phyloP scores from a whole-genome alignment of 306 rosid genomes.

The Prunus campanulata region DNA sequence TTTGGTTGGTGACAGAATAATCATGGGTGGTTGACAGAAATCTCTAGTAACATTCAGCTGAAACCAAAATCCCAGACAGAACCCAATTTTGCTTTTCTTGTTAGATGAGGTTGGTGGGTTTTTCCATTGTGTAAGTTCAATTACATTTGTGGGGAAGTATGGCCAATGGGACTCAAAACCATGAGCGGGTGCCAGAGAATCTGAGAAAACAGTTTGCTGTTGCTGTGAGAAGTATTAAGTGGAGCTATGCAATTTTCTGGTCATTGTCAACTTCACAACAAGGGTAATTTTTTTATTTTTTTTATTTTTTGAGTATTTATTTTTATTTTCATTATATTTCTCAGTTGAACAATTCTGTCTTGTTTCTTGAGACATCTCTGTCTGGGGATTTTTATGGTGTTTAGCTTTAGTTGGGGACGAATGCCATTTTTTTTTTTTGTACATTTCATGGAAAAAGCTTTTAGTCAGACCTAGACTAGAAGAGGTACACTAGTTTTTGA shows the following conservation, averaged over 20 bases:
- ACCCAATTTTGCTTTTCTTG: not conserved
- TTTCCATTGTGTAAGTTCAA: not conserved
- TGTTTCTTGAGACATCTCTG: not conserved
- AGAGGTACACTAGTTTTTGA: not conserved
- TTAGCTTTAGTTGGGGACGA: not conserved
- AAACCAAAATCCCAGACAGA: slow-evolving; percentile 6
- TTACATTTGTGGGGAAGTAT: slow-evolving; percentile 21
- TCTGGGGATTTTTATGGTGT: not conserved
- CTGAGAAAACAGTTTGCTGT: slow-evolving; percentile 67
- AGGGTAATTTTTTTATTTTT: slow-evolving; percentile 51
- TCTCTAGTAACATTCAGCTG: not conserved
- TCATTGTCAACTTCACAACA: slow-evolving; percentile 54
- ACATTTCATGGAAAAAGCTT: not conserved
- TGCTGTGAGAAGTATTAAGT: slow-evolving; percentile 75
- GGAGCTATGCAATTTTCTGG: slow-evolving; percentile 97
- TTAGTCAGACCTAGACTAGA: not conserved
- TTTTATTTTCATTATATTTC: not conserved
- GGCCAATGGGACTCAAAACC: slow-evolving; percentile 44
- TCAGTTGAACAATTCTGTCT: not conserved
- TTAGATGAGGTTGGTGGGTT: not conserved
- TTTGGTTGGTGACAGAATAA: not conserved
- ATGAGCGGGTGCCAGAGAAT: slow-evolving; percentile 41
- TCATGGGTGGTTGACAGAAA: not conserved
- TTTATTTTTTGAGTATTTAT: not conserved
- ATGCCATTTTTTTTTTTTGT: not conserved